These are phyloP conservation scores for Orobanche coerulescens DNA, from an alignment of 257 asterid genomes.

Conservation along the genomic window DNA sequence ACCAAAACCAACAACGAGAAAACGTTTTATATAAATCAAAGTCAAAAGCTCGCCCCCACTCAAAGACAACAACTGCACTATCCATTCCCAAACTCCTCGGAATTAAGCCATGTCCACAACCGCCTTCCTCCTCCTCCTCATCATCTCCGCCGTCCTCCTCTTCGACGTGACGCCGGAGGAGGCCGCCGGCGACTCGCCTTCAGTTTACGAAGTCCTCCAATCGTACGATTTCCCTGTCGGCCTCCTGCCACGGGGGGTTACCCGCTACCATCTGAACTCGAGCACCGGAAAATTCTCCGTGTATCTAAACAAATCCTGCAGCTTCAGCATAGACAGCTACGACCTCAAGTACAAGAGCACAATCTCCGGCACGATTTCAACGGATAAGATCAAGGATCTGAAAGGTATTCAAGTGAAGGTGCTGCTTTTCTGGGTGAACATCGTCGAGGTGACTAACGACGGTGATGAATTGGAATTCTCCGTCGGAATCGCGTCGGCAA, in stretches of 20 bases:
- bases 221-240: conserved; percentile 66
- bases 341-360: conserved; percentile 50
- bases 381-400: conserved; percentile 31
- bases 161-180: conserved; percentile 25
- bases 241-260: conserved; percentile 63
- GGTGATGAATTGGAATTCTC: conserved; percentile 45
- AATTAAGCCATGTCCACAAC: background rate
- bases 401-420: conserved; percentile 66
- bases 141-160: conserved; percentile 20
- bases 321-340: conserved; percentile 48
- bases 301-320: conserved; percentile 39
- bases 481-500: conserved; percentile 63
- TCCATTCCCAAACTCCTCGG: background rate
- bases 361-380: conserved; percentile 50
- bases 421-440: conserved; percentile 52
- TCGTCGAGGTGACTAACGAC: conserved; percentile 42
- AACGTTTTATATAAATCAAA: no score
- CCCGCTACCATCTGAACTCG: conserved; percentile 51
- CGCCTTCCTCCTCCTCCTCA: conserved; percentile 22
- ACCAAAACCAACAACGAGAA: no score
- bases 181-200: conserved; percentile 19
- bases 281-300: conserved; percentile 68
- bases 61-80: no score
- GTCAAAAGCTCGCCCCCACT: no score
- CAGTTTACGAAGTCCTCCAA: conserved; percentile 48